Evolutionary conservation across 352 stramenopile genomes (phyloP), one percentile per base, ranked within the genome.

Genomic region (Phytopythium montanum): DNA sequence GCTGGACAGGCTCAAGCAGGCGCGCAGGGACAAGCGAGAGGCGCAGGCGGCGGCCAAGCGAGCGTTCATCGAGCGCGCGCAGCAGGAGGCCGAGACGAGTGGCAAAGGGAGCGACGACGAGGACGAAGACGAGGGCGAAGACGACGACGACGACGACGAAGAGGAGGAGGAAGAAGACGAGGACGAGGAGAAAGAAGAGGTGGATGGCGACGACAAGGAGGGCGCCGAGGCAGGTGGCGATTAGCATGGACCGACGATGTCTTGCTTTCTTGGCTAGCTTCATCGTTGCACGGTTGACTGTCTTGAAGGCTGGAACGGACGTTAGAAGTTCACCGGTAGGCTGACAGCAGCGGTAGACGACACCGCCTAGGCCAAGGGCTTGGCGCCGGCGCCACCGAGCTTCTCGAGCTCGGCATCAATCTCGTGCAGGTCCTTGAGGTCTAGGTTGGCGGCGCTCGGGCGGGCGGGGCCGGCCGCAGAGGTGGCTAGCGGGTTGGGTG

Each of bases 321-420:
- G 21, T 8, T 46, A 14, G 19, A 9, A 2, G 39, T 23, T 21
- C 39, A 21, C 39, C 39, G 33, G 2, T 46, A 25, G 18, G 12
- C 19, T 46, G 1, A 8, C 19, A 8, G 39, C 21, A 6, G 19
- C 6, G 5, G 5, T 8, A 38, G 33, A 12, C 5, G 33, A 3
- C 7, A 21, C 39, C 0, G 3, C 10, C 45, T 49, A 42, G n/a
- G 67, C 38, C 29, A 44, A 53, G 60, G 67, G 41, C 49, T 75
- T 61, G 46, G 54, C 45, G 42, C 65, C 54, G 52, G 62, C 59
- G n/a, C 75, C 76, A 33, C 81, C 81, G 18, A 91, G 69, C 51
- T 89, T 88, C 57, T 89, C 81, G 21, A 91, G 70, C 44, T 91
- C 81, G 7, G 72, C 61, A 42, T 91, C 78, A 54, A 91, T 88